Evolutionary conservation across 768 basidiomycete species (phyloP).

Genomic region (Asterophora lycoperdoides): DNA sequence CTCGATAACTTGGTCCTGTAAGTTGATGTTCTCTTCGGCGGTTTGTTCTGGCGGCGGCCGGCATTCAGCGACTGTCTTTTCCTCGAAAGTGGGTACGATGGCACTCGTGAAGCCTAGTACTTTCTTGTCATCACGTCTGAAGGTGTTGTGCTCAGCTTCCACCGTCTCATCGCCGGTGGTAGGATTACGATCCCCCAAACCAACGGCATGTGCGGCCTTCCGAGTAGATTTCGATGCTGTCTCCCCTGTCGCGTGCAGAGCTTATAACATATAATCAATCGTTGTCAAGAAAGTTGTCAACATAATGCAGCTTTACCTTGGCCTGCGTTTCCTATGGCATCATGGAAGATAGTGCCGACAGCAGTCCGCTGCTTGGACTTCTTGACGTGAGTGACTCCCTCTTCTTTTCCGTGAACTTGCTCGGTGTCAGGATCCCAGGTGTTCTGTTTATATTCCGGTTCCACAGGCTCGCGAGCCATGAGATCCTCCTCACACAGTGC

Average conservation of each 20-base stretch:
- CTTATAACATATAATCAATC: conserved; percentile 26
- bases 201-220: conserved; percentile 38
- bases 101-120: conserved; percentile 56
- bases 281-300: neutral
- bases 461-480: conserved; percentile 48
- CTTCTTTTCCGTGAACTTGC: conserved; percentile 46
- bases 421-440: conserved; percentile 74
- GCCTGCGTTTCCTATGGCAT: conserved; percentile 34
- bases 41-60: conserved; percentile 33
- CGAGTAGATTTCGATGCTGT: conserved; percentile 30
- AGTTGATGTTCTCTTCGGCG: neutral
- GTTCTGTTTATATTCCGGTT: conserved; percentile 47
- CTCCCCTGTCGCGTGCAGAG: conserved; percentile 35
- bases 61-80: conserved; percentile 54
- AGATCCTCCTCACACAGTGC: conserved; percentile 73
- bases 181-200: conserved; percentile 35
- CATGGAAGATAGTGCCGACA: conserved; percentile 29
- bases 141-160: conserved; percentile 50
- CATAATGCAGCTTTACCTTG: conserved; percentile 42
- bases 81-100: conserved; percentile 66
- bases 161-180: conserved; percentile 40
- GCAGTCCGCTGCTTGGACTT: conserved; percentile 33
- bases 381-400: conserved; percentile 39
- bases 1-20: conserved; percentile 5
- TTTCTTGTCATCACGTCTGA: conserved; percentile 45